phyloP scores from a whole-genome alignment of 768 basidiomycete genomes.

The Coprinellus aureogranulatus region DNA sequence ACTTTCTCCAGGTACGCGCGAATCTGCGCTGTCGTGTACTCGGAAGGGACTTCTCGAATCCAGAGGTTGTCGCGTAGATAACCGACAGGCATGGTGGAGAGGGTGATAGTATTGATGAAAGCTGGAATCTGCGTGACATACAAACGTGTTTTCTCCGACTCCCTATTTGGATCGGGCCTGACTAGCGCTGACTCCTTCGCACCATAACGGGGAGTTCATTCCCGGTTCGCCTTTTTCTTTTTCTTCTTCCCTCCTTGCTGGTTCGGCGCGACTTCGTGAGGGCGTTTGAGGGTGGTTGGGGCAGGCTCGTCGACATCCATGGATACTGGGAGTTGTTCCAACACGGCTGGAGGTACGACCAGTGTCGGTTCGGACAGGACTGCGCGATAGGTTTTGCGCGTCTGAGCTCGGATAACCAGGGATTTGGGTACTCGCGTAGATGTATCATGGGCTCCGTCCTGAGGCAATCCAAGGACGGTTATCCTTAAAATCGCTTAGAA shows the following conservation, averaged over 20 bases:
- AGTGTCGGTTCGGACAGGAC: slow-evolving; percentile 73
- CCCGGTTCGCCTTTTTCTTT: slow-evolving; percentile 7
- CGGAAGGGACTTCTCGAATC: slow-evolving; percentile 24
- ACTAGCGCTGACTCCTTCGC: background rate
- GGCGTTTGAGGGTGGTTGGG: background rate
- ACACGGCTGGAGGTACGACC: slow-evolving; percentile 45
- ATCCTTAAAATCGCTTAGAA: slow-evolving; percentile 40
- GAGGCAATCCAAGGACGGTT: slow-evolving; percentile 62
- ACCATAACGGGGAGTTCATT: background rate
- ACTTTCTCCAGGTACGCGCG: slow-evolving; percentile 20
- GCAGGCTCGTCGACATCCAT: background rate
- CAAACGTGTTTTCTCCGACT: too few relatives aligned
- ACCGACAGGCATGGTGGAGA: slow-evolving; percentile 4
- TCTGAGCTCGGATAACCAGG: slow-evolving; percentile 71
- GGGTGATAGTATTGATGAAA: background rate
- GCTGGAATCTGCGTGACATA: background rate
- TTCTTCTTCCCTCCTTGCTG: slow-evolving; percentile 8
- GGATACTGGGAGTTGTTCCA: background rate
- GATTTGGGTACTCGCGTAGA: slow-evolving; percentile 62
- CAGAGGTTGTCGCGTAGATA: slow-evolving; percentile 17
- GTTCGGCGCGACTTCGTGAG: background rate
- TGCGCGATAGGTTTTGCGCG: slow-evolving; percentile 77
- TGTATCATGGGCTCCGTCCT: slow-evolving; percentile 65
- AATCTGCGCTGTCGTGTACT: slow-evolving; percentile 20
- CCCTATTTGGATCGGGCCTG: background rate